Percentiles rank a stretch among this genome's conserved stretches.
These are phyloP conservation scores for Colletotrichum kahawae DNA, from an alignment of 2,329 filamentous ascomycete genomes.

Conservation along the genomic window DNA sequence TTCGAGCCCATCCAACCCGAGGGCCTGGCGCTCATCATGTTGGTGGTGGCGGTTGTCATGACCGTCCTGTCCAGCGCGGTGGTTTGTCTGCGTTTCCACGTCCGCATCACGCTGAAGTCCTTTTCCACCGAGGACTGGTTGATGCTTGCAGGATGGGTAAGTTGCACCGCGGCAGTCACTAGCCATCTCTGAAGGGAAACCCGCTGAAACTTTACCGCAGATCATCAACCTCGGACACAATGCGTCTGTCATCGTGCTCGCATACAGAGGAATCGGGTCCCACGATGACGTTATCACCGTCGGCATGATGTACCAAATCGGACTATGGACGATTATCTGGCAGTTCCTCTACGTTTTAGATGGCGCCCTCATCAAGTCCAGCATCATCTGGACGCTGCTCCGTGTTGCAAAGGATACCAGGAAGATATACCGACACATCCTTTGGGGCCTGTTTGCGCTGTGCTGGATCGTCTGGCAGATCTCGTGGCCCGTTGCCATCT, in stretches of 20 bases:
- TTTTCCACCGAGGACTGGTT: neutral
- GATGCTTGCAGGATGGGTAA: neutral
- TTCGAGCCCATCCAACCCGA: neutral
- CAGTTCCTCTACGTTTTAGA: slow-evolving; percentile 1
- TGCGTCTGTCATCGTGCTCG: neutral
- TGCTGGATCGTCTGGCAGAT: slow-evolving; percentile 9
- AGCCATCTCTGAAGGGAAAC: too few species aligned
- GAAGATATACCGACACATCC: neutral
- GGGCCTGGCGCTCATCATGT: neutral
- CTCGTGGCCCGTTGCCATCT: slow-evolving; percentile 12
- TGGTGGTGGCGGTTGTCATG: neutral
- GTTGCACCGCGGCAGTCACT: neutral
- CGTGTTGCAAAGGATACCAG: neutral
- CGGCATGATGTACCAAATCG: neutral
- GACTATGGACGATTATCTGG: slow-evolving; percentile 13
- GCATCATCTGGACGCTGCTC: neutral
- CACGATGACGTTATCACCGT: neutral
- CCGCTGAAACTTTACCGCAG: neutral
- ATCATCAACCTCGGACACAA: neutral
- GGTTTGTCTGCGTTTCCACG: neutral
- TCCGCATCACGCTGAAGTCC: neutral
- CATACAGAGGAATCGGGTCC: neutral
- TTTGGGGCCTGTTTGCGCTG: neutral
- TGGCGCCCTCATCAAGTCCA: neutral
- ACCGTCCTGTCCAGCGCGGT: neutral